phyloP scores from a whole-genome alignment of 1,284 basidiomycete species.

The Clitocybe nebularis region DNA sequence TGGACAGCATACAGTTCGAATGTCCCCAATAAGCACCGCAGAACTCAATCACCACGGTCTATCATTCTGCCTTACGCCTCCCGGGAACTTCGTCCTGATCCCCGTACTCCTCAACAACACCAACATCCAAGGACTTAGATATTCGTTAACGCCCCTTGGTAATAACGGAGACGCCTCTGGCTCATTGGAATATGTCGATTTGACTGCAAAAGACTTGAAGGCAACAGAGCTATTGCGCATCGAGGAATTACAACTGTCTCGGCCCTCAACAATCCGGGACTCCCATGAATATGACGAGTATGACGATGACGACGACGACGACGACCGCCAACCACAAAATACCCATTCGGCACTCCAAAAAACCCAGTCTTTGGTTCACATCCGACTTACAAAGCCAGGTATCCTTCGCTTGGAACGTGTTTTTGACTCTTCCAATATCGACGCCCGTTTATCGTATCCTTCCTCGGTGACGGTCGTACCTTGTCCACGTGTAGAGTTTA shows the following conservation, averaged over 20 bases:
- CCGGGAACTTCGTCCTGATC: constrained; percentile 56
- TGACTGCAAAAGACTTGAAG: constrained; percentile 64
- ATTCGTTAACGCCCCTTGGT: constrained; percentile 73
- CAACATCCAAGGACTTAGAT: constrained; percentile 67
- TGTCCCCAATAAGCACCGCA: constrained; percentile 87
- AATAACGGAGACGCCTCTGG: constrained; percentile 34
- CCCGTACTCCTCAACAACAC: constrained; percentile 92
- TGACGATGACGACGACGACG: constrained; percentile 44
- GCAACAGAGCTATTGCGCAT: constrained; percentile 57
- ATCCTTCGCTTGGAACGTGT: constrained; percentile 71
- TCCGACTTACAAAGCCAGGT: constrained; percentile 70
- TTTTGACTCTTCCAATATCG: constrained; percentile 63
- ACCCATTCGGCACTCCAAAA: constrained; percentile 49
- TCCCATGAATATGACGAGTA: constrained; percentile 62
- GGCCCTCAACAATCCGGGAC: constrained; percentile 36
- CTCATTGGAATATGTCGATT: constrained; percentile 51
- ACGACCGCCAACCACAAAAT: constrained; percentile 26
- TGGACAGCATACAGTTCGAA: constrained; percentile 86
- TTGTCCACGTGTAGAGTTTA: constrained; percentile 76
- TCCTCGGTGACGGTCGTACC: constrained; percentile 75
- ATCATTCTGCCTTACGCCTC: constrained; percentile 67
- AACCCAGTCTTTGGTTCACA: constrained; percentile 70
- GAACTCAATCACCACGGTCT: constrained; percentile 69
- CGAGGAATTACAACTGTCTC: constrained; percentile 46
- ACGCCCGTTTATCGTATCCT: constrained; percentile 61